Conservation (phyloP, 1,284 basidiomycete genomes). For the Apiotrichum sp. region DNA sequence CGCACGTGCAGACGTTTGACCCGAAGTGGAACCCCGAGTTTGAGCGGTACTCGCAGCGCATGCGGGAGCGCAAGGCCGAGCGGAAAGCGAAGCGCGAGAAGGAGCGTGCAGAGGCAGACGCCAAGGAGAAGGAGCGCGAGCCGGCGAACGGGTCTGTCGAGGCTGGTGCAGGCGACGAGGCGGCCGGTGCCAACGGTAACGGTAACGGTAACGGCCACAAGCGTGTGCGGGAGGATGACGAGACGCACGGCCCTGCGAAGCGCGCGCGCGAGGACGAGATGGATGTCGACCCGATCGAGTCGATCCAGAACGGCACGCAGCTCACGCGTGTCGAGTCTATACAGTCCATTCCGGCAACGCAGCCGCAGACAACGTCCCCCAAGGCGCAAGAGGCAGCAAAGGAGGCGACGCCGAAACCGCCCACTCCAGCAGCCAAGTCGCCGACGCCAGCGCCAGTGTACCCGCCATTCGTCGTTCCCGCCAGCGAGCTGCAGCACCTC, state of each 20-base stretch:
- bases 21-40: slow-evolving; percentile 74
- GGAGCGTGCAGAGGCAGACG: slow-evolving; percentile 51
- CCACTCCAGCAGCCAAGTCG: slow-evolving; percentile 5
- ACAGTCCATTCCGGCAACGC: slow-evolving; percentile 1
- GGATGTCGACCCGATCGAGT: slow-evolving; percentile 32
- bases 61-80: slow-evolving; percentile 57
- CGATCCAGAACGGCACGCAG: slow-evolving; percentile 43
- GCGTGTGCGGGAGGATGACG: slow-evolving; percentile 20
- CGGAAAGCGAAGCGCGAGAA: slow-evolving; percentile 66
- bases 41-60: slow-evolving; percentile 75
- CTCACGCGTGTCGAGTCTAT: neutral
- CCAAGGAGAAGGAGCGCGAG: slow-evolving; percentile 10
- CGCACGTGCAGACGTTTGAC: slow-evolving; percentile 82
- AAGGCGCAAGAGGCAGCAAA: neutral
- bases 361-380: neutral
- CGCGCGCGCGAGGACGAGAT: slow-evolving; percentile 59
- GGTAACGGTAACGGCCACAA: slow-evolving; percentile 18
- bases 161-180: slow-evolving; percentile 38
- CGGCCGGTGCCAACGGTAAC: neutral
- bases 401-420: neutral
- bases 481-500: slow-evolving; percentile 18
- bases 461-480: slow-evolving; percentile 36
- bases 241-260: slow-evolving; percentile 51
- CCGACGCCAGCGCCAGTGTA: slow-evolving; percentile 22
- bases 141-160: slow-evolving; percentile 2